Evolutionary conservation across 306 rosid species (phyloP), one percentile per base, ranked within the genome.

Genomic region (Neltuma alba): DNA sequence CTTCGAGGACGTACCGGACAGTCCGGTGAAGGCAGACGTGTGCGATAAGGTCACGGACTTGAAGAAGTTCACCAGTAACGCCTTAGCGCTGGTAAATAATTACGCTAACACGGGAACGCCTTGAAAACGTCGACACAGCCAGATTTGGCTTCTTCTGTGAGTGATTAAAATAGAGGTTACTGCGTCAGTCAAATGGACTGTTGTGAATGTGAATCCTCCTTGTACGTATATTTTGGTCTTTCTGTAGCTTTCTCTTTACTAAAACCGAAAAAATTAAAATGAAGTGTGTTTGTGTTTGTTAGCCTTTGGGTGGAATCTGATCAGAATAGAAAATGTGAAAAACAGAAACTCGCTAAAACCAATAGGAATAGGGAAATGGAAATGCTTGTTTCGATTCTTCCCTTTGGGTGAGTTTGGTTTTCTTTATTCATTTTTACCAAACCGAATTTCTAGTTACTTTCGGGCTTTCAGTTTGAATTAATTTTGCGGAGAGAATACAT

Each of bases 31-130:
- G 83, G 2, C 67, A 65, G 92, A 85, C 14, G 88, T 96, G 31
- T 83, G 82, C 45, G 68, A 77, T 3, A 85, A 90, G 18, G 96
- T 81, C 1, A 69, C 79, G 64, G 36, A 33, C 41, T 89, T 85
- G 55, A 88, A 85, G 90, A 82, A 86, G 84, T 79, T 88, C 65
- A 92, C 94, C 0, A 92, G 97, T 68, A 92, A 87, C 76, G 97
- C 94, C 9, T 80, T 92, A 5, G 94, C 94, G 12, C 66, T 92
- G 25, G 94, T 88, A 2, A 92, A 92, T 70, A 45, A 83, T 33
- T 87, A 78, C 36, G 99, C 91, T 8, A 83, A 79, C 57, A 86
- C 86, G 6, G 83, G 87, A 65, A 68, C 70, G 45, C 96, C 96
- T 25, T 54, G 18, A 76, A 5, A 7, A 6, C 16, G 14, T 13